phyloP scores from a whole-genome alignment of 805 yeast species.

The Metschnikowia reukaufii region DNA sequence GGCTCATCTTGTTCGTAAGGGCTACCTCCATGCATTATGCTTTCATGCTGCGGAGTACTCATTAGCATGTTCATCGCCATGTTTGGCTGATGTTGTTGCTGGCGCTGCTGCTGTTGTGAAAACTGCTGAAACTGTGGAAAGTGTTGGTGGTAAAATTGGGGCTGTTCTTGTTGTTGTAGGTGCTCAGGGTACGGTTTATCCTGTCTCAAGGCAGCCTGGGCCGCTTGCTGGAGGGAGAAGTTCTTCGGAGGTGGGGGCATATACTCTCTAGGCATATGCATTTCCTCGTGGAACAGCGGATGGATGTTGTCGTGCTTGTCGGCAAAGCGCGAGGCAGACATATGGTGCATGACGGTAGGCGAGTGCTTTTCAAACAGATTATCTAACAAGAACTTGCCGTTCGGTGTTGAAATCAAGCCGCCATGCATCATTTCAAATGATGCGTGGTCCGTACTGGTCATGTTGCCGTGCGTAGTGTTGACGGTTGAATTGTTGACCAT shows the following conservation, averaged over 20 bases:
- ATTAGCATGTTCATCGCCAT: constrained; percentile 32
- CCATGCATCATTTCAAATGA: constrained; percentile 38
- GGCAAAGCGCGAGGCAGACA: constrained; percentile 2
- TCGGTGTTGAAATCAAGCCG: constrained; percentile 40
- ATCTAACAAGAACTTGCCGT: constrained; percentile 40
- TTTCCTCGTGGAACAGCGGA: constrained; percentile 1
- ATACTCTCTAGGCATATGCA: constrained; percentile 6
- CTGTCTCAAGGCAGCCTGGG: constrained; percentile 12
- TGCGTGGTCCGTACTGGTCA: constrained; percentile 41
- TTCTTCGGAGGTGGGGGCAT: constrained; percentile 35
- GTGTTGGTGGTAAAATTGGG: constrained; percentile 6
- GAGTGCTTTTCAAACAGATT: constrained; percentile 42
- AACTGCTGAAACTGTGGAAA: constrained; percentile 11
- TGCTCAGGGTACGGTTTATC: background rate
- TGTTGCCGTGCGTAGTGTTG: constrained; percentile 31
- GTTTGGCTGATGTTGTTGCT: constrained; percentile 11
- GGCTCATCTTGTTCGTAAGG: constrained; percentile 7
- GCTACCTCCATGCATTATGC: constrained; percentile 18
- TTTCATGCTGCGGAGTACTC: constrained; percentile 46
- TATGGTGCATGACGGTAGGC: constrained; percentile 5
- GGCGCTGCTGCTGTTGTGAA: constrained; percentile 14
- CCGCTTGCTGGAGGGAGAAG: constrained; percentile 16
- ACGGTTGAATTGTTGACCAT: constrained; percentile 27
- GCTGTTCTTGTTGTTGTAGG: background rate
- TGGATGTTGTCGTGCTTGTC: background rate